A percentile compares a stretch with the other conserved stretches of the same genome.
Conservation (phyloP, 108 stramenopile genomes). For the Skeletonema costatum region DNA sequence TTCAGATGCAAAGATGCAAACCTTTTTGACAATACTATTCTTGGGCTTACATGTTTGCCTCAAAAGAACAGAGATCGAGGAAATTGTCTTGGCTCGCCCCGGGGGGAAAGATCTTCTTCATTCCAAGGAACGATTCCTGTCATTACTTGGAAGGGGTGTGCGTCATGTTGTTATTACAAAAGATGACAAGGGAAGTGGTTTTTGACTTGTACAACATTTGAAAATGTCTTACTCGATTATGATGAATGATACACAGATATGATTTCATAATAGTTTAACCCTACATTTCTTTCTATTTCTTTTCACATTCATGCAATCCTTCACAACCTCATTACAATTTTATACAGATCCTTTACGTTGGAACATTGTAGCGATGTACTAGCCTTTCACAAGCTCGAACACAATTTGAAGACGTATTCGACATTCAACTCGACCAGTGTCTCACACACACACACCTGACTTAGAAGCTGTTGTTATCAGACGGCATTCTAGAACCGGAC, state of each 20-base stretch:
- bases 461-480: background rate
- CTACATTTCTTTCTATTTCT: too few relatives aligned
- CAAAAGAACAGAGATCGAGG: background rate
- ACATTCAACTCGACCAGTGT: too few relatives aligned
- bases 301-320: too few relatives aligned
- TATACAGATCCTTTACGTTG: too few relatives aligned
- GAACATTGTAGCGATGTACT: too few relatives aligned
- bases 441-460: background rate
- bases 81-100: background rate
- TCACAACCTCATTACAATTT: too few relatives aligned
- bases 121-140: background rate
- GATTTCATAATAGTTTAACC: too few relatives aligned
- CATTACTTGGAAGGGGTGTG: background rate
- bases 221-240: too few relatives aligned
- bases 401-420: too few relatives aligned
- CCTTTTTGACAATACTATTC: background rate
- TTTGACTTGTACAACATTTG: too few relatives aligned
- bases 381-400: too few relatives aligned
- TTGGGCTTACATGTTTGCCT: background rate
- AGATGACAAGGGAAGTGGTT: background rate
- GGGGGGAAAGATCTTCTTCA: background rate
- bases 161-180: slow-evolving; percentile 1
- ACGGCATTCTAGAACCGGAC: background rate
- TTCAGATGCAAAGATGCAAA: background rate
- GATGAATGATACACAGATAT: too few relatives aligned